Percentiles rank a stretch among this genome's conserved stretches.
Evolutionary conservation across 495 filamentous ascomycete genomes (phyloP).

Genomic region (Penicillium salamii): DNA sequence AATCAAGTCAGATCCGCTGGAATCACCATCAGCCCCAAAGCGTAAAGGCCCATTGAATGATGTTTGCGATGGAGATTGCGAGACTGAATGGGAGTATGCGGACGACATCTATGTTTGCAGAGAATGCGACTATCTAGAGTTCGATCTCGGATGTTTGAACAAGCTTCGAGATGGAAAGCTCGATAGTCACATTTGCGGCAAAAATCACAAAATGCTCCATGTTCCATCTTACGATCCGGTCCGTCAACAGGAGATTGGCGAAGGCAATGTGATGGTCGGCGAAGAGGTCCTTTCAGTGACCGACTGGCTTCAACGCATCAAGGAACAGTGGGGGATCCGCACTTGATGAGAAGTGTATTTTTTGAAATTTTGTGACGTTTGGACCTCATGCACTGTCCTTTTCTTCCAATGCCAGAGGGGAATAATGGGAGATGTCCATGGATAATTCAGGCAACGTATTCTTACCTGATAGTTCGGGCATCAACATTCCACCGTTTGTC

Average conservation of each 20-base stretch:
- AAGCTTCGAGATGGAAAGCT: slow-evolving; percentile 25
- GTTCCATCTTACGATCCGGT: slow-evolving; percentile 33
- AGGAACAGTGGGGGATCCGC: slow-evolving; percentile 4
- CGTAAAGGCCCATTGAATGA: slow-evolving; percentile 7
- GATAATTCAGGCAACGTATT: too few relatives aligned
- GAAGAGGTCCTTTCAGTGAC: slow-evolving; percentile 32
- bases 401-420: too few relatives aligned
- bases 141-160: slow-evolving; percentile 28
- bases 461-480: too few relatives aligned
- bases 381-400: too few relatives aligned
- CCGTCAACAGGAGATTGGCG: slow-evolving; percentile 10
- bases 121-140: slow-evolving; percentile 31
- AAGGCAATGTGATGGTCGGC: slow-evolving; percentile 27
- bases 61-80: slow-evolving; percentile 25
- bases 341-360: neutral
- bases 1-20: neutral
- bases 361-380: neutral
- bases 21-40: neutral
- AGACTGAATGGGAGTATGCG: slow-evolving; percentile 18
- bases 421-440: too few relatives aligned
- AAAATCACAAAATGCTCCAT: slow-evolving; percentile 34
- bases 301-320: slow-evolving; percentile 27
- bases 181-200: slow-evolving; percentile 27
- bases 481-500: too few relatives aligned
- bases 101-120: slow-evolving; percentile 35